These are phyloP conservation scores for Excoecaria cochinchinensis DNA, from an alignment of 345 rosid genomes.

Conservation along the genomic window DNA sequence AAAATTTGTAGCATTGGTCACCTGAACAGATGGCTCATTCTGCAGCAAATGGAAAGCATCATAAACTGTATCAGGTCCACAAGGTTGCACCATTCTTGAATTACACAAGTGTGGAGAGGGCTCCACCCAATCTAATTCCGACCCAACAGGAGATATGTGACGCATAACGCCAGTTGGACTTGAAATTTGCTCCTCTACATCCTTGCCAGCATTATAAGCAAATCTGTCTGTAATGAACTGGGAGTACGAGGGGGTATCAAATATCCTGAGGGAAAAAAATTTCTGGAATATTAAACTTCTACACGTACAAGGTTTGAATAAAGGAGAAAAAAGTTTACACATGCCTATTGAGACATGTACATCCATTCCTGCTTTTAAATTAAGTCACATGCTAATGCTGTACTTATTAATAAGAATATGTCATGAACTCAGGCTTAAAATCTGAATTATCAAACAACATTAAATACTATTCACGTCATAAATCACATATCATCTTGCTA, in stretches of 20 bases:
- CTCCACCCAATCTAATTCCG: conserved; percentile 72
- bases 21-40: conserved; percentile 86
- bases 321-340: neutral
- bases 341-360: too few species aligned
- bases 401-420: too few species aligned
- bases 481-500: too few species aligned
- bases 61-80: conserved; percentile 47
- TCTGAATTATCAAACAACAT: neutral
- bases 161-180: conserved; percentile 30
- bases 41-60: conserved; percentile 80
- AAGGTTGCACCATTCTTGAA: conserved; percentile 47
- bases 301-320: neutral
- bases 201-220: conserved; percentile 33
- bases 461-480: neutral
- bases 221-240: conserved; percentile 53
- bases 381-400: too few species aligned
- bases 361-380: too few species aligned
- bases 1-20: conserved; percentile 17
- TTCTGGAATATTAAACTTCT: neutral
- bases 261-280: conserved; percentile 39
- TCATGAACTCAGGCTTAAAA: neutral
- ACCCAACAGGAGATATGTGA: conserved; percentile 45
- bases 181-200: conserved; percentile 33
- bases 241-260: conserved; percentile 41
- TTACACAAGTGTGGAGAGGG: conserved; percentile 49